Evolutionary conservation across 202 grass and related monocot species (phyloP), one percentile per base, ranked within the genome.

Genomic region (Dendrocalamus latiflorus): DNA sequence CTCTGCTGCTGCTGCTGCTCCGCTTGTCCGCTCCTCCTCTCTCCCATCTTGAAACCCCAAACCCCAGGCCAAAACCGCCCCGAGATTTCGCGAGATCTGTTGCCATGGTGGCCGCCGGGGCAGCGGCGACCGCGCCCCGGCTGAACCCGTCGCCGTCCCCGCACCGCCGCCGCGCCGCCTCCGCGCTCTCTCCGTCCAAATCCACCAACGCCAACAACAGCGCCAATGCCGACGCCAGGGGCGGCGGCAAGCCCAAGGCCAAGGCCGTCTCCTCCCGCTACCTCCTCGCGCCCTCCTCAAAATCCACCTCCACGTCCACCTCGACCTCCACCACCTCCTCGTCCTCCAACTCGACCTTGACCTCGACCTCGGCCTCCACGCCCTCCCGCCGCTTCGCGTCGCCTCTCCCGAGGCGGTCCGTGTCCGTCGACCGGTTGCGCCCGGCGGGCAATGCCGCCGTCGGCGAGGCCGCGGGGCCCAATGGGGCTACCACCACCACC

Each of bases 341-440:
- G 47, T 85, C 91, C 55, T 85, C 88, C 11, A 87, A 72, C 75
- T 94, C 94, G 25, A 91, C n/a, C n/a, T n/a, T n/a, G n/a, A n/a
- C 88, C 50, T 86, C 90, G 4, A 68, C 86, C 38, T 89, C 92
- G 55, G 89, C 79, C 26, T 91, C 92, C 72, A 97, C 94, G 78
- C 84, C 92, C 30, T 89, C 89, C 70, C 83, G 84, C 85, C 91
- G 90, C 41, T 88, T 76, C 71, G 86, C 70, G 12, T 93, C 88
- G 15, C 87, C 84, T 36, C 74, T 86, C 11, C 93, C 93, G 6
- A 84, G 75, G 80, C 89, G 93, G 25, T 99, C 91, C 17, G 75
- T 80, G 11, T 99, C 96, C 28, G 93, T 91, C 80, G 90, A 90
- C 84, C 93, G 93, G 8, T 77, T 86, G 44, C 87, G 96, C 50